Conservation (phyloP, 305 asterid species). For the Solanum hybrid region DNA sequence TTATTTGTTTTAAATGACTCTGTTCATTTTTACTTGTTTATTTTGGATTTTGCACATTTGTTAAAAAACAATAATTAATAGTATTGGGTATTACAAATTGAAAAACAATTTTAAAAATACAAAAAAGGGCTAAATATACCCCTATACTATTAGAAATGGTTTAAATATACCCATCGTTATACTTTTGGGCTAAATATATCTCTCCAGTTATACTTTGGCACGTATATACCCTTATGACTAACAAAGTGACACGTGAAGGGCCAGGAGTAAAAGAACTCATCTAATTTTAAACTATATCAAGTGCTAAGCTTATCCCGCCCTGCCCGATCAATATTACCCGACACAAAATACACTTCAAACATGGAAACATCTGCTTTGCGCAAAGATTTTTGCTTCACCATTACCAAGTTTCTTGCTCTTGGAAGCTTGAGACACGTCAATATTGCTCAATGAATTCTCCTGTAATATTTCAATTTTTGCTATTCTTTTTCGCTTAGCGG, state of each 20-base stretch:
- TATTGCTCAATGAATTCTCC: slow-evolving; percentile 22
- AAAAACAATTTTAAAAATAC: background rate
- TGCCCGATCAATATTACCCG: background rate
- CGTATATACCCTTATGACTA: background rate
- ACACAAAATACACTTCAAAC: background rate
- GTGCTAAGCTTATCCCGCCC: background rate
- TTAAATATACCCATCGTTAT: background rate
- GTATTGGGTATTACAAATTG: background rate
- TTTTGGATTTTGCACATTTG: background rate
- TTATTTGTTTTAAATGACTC: background rate
- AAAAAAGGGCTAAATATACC: background rate
- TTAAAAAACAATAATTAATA: background rate
- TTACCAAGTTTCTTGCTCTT: slow-evolving; percentile 27
- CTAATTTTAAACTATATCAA: background rate
- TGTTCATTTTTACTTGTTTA: too few relatives aligned
- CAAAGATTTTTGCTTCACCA: slow-evolving; percentile 10
- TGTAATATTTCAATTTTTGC: slow-evolving; percentile 14
- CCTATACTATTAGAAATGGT: background rate
- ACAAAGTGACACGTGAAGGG: background rate
- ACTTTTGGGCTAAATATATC: background rate
- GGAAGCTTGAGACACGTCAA: slow-evolving; percentile 24
- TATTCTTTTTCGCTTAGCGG: background rate
- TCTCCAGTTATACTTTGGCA: accelerated
- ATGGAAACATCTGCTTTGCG: background rate
- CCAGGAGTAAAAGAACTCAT: background rate